Evolutionary conservation across 2,329 filamentous ascomycete genomes (phyloP).

Genomic region (Byssochlamys sp.): DNA sequence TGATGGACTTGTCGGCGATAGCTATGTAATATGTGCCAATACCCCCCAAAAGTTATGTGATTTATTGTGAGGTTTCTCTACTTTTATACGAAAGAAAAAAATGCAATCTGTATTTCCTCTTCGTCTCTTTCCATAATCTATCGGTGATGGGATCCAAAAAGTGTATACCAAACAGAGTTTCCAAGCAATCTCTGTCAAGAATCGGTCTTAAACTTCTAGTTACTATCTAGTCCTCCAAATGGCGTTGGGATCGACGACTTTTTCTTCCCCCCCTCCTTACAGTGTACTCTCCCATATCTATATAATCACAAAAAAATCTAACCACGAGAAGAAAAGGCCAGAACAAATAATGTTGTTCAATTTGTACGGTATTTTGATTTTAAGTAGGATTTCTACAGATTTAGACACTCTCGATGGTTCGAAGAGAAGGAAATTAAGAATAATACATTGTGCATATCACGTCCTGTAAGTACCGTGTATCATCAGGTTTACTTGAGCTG

Average conservation of each 20-base stretch:
- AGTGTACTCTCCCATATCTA: not conserved
- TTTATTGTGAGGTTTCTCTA: constrained; percentile 8
- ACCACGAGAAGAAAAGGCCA: too few species aligned
- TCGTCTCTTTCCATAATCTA: not conserved
- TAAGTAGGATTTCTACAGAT: too few species aligned
- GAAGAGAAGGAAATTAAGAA: too few species aligned
- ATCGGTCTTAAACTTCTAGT: not conserved
- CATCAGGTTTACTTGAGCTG: too few species aligned
- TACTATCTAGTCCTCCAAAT: not conserved
- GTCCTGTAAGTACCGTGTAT: too few species aligned
- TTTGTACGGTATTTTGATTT: too few species aligned
- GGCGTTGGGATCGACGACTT: not conserved
- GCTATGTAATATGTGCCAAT: constrained; percentile 14
- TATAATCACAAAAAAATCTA: not conserved
- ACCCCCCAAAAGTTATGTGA: constrained; percentile 14
- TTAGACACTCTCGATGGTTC: too few species aligned
- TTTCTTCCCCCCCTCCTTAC: not conserved
- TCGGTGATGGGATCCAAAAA: not conserved
- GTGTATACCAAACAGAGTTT: not conserved
- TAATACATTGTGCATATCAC: too few species aligned
- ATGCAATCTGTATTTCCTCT: not conserved
- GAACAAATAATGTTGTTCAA: too few species aligned
- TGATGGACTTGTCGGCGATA: constrained; percentile 2
- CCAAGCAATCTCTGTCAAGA: not conserved
- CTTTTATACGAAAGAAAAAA: not conserved